Percentiles rank a stretch among this genome's conserved stretches.
Evolutionary conservation across 2,329 filamentous ascomycete genomes (phyloP).

Genomic region (Monilinia fructicola): DNA sequence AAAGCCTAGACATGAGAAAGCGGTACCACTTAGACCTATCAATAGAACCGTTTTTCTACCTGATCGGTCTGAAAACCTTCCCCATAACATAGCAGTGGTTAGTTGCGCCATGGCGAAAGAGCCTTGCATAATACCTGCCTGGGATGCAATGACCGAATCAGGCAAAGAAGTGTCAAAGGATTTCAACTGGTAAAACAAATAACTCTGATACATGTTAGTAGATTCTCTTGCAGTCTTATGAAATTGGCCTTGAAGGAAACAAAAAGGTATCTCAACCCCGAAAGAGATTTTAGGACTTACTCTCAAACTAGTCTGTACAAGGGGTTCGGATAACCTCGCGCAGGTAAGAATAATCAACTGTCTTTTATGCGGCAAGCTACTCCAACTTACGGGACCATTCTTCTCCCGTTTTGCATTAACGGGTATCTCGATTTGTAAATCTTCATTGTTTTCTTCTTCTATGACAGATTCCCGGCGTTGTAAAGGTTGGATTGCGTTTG

Average conservation of each 20-base stretch:
- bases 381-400: conserved; percentile 59
- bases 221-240: background rate
- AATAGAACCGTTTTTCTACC: conserved; percentile 60
- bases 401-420: conserved; percentile 28
- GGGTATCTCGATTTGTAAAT: conserved; percentile 34
- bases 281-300: conserved; percentile 21
- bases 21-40: conserved; percentile 63
- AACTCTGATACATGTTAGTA: conserved; percentile 55
- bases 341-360: conserved; percentile 78
- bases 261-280: background rate
- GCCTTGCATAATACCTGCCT: conserved; percentile 67
- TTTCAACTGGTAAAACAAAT: conserved; percentile 72
- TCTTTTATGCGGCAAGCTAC: conserved; percentile 71
- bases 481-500: background rate
- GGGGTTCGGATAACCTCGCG: conserved; percentile 76
- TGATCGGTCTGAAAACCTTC: conserved; percentile 58
- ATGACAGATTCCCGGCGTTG: conserved; percentile 29
- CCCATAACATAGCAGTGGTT: conserved; percentile 68
- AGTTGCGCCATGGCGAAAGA: conserved; percentile 68
- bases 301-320: conserved; percentile 68
- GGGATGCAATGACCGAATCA: conserved; percentile 56
- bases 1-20: conserved; percentile 64
- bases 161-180: conserved; percentile 51
- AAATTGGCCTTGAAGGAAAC: background rate
- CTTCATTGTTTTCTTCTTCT: conserved; percentile 35